Conservation (phyloP, 192 early-diverging fungal species). For the Coemansia sp. region DNA sequence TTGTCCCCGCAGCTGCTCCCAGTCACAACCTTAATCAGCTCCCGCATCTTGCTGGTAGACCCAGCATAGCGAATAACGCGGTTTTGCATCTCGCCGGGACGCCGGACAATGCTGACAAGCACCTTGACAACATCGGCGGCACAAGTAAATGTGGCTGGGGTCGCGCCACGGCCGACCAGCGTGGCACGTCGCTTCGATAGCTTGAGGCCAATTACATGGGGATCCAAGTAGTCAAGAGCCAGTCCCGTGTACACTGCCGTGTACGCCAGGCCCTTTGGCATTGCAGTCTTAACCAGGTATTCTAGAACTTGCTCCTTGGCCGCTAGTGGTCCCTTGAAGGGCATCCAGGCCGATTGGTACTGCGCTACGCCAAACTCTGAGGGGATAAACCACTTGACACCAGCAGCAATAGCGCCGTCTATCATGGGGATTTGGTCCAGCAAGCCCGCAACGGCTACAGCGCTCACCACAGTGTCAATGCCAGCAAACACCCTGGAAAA, state of each 20-base stretch:
- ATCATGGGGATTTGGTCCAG: slow-evolving; percentile 34
- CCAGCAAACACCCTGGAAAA: slow-evolving; percentile 23
- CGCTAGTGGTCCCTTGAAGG: slow-evolving; percentile 40
- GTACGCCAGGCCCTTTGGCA: slow-evolving; percentile 22
- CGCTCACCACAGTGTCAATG: slow-evolving; percentile 37
- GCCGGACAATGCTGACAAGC: slow-evolving; percentile 24
- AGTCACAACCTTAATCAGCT: slow-evolving; percentile 40
- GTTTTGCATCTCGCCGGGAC: slow-evolving; percentile 37
- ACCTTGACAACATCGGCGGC: slow-evolving; percentile 18
- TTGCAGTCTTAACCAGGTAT: slow-evolving; percentile 14
- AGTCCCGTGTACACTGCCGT: slow-evolving; percentile 46
- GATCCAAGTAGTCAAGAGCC: slow-evolving; percentile 47
- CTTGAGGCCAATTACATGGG: slow-evolving; percentile 29
- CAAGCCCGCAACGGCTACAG: slow-evolving; percentile 22
- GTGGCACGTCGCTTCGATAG: slow-evolving; percentile 19
- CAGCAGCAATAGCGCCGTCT: slow-evolving; percentile 34
- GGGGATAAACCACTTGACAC: slow-evolving; percentile 50
- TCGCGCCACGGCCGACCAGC: slow-evolving; percentile 46
- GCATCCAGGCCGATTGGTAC: slow-evolving; percentile 33
- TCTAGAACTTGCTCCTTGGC: slow-evolving; percentile 20
- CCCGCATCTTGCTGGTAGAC: slow-evolving; percentile 37
- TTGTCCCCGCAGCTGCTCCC: slow-evolving; percentile 28
- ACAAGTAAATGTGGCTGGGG: slow-evolving; percentile 33
- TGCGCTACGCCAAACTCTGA: slow-evolving; percentile 43
- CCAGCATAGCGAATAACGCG: slow-evolving; percentile 32